Conservation (phyloP, 768 basidiomycete species). For the Lentinula edodes region DNA sequence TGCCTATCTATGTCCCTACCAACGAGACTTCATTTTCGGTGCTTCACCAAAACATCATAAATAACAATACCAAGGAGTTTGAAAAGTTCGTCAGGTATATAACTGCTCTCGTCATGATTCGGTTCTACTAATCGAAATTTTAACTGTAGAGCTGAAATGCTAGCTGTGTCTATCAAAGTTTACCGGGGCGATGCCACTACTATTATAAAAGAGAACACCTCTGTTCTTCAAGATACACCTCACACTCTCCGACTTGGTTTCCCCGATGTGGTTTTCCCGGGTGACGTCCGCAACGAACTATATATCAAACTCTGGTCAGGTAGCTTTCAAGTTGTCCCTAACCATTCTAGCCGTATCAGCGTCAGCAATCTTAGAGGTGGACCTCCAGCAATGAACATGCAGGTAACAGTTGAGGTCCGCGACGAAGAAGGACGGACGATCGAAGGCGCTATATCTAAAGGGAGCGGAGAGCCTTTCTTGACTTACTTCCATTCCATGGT, state of each 20-base stretch:
- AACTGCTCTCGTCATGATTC: background rate
- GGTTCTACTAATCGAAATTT: background rate
- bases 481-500: constrained; percentile 88
- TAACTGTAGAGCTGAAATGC: constrained; percentile 66
- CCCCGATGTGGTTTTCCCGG: constrained; percentile 94
- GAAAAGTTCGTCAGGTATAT: constrained; percentile 76
- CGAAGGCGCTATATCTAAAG: constrained; percentile 71
- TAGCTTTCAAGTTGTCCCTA: constrained; percentile 63
- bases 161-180: constrained; percentile 80
- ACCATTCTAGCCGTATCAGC: constrained; percentile 44
- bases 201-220: constrained; percentile 79
- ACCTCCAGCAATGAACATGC: constrained; percentile 61
- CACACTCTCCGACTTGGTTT: constrained; percentile 87
- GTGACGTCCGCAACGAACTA: constrained; percentile 87
- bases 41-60: constrained; percentile 93
- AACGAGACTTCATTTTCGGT: constrained; percentile 87
- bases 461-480: constrained; percentile 78
- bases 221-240: constrained; percentile 75
- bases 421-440: constrained; percentile 63
- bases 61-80: constrained; percentile 68
- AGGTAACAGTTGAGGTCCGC: constrained; percentile 87
- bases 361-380: constrained; percentile 57
- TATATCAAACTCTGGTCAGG: constrained; percentile 97
- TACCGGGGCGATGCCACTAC: constrained; percentile 79
- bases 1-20: constrained; percentile 82